Evolutionary conservation across 352 stramenopile species (phyloP), one percentile per base, ranked within the genome.

Genomic region (Phytophthora cajani): DNA sequence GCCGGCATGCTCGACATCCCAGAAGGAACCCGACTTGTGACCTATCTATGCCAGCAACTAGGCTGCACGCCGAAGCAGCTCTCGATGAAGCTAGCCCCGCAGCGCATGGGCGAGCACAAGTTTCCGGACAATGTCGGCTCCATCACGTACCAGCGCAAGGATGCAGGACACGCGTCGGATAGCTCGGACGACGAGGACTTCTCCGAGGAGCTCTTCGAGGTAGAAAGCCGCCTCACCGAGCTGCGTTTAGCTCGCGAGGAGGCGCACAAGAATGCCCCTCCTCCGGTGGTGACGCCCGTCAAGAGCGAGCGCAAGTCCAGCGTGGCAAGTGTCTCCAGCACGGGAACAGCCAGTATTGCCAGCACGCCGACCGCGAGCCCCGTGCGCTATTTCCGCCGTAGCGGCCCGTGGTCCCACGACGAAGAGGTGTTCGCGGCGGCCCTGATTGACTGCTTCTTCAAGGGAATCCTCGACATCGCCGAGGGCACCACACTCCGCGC

Each of bases 391-490:
- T 91, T 88, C 59, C 75, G 75, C 12, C 83, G 83, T 38, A 91
- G 80, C 51, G 85, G 85, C 2, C 79, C 84, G 3, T 93, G 85
- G 85, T 90, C 78, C 3, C 79, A 80, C 23, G 80, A 91, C 58
- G 85, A 93, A 64, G 81, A 93, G 64, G 73, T 88, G 40, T 93
- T 89, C 60, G 80, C 86, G 4, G 80, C 83, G 16, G 72, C 77
- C 30, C 69, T 91, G 25, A 93, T 90, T 50, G 82, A 90, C 54
- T 80, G 59, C 30, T 91, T 92, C 62, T 89, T 91, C 67, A 87
- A 88, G 21, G 85, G 85, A 21, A 63, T 82, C 38, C 72, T 93
- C 30, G 74, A 88, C 55, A 74, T 91, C 53, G 56, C 77, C 0
- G 79, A 91, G 59, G 84, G 85, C 58, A 91, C 84, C 47, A 93